Base-by-base conservation (phyloP, 148 eudicot species). In the Rhododendron griersonianum region DNA sequence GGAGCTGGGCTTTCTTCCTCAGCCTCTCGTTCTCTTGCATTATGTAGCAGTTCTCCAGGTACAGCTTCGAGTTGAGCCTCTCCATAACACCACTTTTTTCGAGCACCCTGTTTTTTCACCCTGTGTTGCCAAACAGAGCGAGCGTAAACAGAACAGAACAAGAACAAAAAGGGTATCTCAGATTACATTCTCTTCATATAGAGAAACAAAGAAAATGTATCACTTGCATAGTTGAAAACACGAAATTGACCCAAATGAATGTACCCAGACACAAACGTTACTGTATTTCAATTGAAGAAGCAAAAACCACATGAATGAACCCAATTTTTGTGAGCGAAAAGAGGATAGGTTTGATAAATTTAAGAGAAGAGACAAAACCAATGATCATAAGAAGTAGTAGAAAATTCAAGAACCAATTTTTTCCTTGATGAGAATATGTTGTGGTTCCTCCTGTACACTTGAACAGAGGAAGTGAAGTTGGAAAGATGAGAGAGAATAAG, bases 21-120 rank as follows among this genome's bases (percentile, higher is more conserved):
- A 96, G 90, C 91, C 87, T 91, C 91, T 96, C 98, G 85, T 96
- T 96, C 87, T 96, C 98, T 86, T 94, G 90, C 90, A 96, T 95
- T 87, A 96, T 96, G 96, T 94, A 96, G 67, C 92, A 92, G 89
- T 96, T 96, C 87, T 94, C 85, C 93, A 96, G 80, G 89, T 93
- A 95, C 88, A 96, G 92, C 86, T 95, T 94, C 83, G 98, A 92
- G 94, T 96, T 96, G 80, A 96, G 81, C 84, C 93, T 95, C 59
- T 96, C 98, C 98, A 96, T 96, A 81, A 15, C 48, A 7, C 48
- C 8, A 6, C 11, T 30, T 65, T 65, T 8, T n/a, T 37, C 30
- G 7, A 5, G 2, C n/a, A 50, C 75, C 16, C 44, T 33, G n/a
- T 75, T 25, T 47, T 35, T 50, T 14, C 11, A 11, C 86, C 87